phyloP scores from a whole-genome alignment of 2,329 filamentous ascomycete genomes.

The Apiospora marii region DNA sequence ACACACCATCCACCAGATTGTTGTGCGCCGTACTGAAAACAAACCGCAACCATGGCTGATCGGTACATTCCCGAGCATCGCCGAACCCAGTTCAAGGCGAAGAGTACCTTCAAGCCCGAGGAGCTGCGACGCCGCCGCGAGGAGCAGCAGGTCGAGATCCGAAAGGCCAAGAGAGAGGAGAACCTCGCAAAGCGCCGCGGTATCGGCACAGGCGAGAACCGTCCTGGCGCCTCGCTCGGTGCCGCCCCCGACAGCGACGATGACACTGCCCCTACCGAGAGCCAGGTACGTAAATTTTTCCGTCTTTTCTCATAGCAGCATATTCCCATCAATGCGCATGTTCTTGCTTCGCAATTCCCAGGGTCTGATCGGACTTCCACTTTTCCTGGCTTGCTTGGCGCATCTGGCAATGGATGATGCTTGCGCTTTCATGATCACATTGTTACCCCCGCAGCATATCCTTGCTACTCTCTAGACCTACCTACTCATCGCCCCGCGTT shows the following conservation, averaged over 20 bases:
- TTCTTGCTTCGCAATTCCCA: background rate
- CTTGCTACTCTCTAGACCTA: conserved; percentile 4
- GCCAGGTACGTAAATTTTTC: conserved; percentile 75
- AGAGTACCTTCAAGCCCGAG: conserved; percentile 98
- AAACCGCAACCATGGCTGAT: conserved; percentile 81
- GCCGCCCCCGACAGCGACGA: conserved; percentile 96
- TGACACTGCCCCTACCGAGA: conserved; percentile 93
- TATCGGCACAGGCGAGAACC: conserved; percentile 82
- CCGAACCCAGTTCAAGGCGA: conserved; percentile 99
- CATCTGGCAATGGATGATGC: conserved; percentile 10
- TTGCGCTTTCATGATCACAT: background rate
- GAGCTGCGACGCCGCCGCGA: conserved; percentile 97
- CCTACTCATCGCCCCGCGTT: conserved; percentile 20
- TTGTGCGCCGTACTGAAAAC: conserved; percentile 20
- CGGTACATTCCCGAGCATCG: conserved; percentile 99
- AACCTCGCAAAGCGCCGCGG: conserved; percentile 98
- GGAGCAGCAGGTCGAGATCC: conserved; percentile 98
- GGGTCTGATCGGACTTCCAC: conserved; percentile 21
- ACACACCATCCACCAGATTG: conserved; percentile 20
- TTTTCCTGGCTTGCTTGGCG: conserved; percentile 18
- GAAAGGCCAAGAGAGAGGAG: conserved; percentile 98
- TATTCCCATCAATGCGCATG: conserved; percentile 8
- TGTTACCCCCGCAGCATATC: conserved; percentile 13
- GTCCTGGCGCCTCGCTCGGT: conserved; percentile 82
- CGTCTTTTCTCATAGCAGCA: conserved; percentile 29